Percentiles rank a stretch among this genome's conserved stretches.
These are phyloP conservation scores for Phytophthora idaei DNA, from an alignment of 352 stramenopile species.

Conservation along the genomic window DNA sequence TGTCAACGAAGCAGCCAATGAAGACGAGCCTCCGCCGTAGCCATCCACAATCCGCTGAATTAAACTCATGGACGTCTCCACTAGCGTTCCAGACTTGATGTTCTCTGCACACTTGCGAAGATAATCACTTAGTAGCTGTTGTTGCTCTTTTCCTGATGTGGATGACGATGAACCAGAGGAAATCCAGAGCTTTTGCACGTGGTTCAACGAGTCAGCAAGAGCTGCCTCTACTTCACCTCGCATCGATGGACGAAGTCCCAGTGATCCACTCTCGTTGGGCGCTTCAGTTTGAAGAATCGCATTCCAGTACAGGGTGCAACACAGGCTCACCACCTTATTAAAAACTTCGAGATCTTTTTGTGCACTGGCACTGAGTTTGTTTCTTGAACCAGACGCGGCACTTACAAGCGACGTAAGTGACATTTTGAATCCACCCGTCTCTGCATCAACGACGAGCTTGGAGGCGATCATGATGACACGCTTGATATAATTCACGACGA, in stretches of 20 bases:
- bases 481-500: slow-evolving; percentile 80
- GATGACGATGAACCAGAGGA: slow-evolving; percentile 49
- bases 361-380: slow-evolving; percentile 46
- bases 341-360: slow-evolving; percentile 76
- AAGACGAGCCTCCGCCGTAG: slow-evolving; percentile 37
- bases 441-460: slow-evolving; percentile 73
- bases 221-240: slow-evolving; percentile 57
- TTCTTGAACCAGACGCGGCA: slow-evolving; percentile 57
- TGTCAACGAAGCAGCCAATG: slow-evolving; percentile 42
- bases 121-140: slow-evolving; percentile 76
- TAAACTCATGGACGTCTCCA: slow-evolving; percentile 81
- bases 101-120: slow-evolving; percentile 74
- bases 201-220: slow-evolving; percentile 75
- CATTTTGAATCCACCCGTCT: slow-evolving; percentile 72
- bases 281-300: slow-evolving; percentile 52
- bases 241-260: slow-evolving; percentile 40
- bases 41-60: slow-evolving; percentile 74
- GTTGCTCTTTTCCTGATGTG: slow-evolving; percentile 68
- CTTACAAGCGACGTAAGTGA: slow-evolving; percentile 70
- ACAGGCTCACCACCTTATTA: slow-evolving; percentile 75
- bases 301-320: slow-evolving; percentile 84
- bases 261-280: slow-evolving; percentile 12
- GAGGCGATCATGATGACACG: slow-evolving; percentile 75
- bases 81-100: slow-evolving; percentile 55
- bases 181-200: slow-evolving; percentile 71